Evolutionary conservation across 1,284 basidiomycete genomes (phyloP).

Genomic region (Ganoderma multipileum): DNA sequence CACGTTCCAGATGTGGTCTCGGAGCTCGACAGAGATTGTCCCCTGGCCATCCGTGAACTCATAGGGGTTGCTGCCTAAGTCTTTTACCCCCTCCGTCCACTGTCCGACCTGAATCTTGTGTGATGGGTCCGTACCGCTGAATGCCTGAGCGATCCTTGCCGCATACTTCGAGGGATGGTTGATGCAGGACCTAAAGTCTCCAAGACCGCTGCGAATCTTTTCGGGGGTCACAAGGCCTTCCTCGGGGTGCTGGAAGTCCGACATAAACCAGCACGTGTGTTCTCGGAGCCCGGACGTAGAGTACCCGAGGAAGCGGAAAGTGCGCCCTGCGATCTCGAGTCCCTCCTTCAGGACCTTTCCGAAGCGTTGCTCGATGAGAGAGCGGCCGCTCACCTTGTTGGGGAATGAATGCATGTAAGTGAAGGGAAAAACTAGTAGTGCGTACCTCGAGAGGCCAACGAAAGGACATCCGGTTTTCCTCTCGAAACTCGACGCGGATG

Average conservation of each 20-base stretch:
- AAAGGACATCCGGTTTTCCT: constrained; percentile 74
- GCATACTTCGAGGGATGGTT: constrained; percentile 77
- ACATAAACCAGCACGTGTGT: constrained; percentile 79
- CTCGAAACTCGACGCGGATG: constrained; percentile 78
- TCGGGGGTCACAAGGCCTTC: constrained; percentile 56
- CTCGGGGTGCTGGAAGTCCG: constrained; percentile 57
- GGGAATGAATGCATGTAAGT: background rate
- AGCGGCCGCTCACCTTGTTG: constrained; percentile 54
- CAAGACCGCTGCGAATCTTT: constrained; percentile 64
- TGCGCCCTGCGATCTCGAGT: constrained; percentile 68
- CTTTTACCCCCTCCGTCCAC: constrained; percentile 64
- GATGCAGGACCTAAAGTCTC: constrained; percentile 66
- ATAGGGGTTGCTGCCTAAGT: constrained; percentile 54
- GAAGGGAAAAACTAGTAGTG: background rate
- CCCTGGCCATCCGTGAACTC: constrained; percentile 80
- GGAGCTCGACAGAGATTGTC: constrained; percentile 69
- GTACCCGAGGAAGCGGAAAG: constrained; percentile 79
- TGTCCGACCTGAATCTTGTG: constrained; percentile 58
- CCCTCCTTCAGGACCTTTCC: constrained; percentile 67
- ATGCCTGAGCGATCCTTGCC: constrained; percentile 82
- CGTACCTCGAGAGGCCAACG: constrained; percentile 64
- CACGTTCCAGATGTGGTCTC: constrained; percentile 60
- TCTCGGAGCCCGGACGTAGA: constrained; percentile 73
- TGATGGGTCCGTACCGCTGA: constrained; percentile 80
- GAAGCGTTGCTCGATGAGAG: constrained; percentile 66